Conservation (phyloP, 345 rosid species). For the Mallotus nudiflorus region DNA sequence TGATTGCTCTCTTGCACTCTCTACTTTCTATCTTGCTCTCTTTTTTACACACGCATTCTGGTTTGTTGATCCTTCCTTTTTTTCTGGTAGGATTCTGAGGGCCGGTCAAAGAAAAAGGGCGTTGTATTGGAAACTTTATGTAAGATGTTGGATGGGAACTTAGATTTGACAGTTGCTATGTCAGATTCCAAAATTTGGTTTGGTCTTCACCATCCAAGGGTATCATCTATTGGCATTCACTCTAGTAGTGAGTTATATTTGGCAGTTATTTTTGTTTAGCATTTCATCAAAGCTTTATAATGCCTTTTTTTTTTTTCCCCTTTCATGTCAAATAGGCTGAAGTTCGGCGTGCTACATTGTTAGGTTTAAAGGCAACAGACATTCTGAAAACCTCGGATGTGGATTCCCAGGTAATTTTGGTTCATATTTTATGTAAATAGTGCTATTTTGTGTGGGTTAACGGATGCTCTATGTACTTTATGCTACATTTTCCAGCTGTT, state of each 20-base stretch:
- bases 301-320: too few relatives aligned
- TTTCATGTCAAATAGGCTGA: conserved; percentile 56
- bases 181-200: conserved; percentile 84
- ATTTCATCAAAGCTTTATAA: conserved; percentile 15
- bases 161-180: conserved; percentile 42
- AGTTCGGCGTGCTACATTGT: conserved; percentile 67
- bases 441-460: background rate
- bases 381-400: conserved; percentile 42
- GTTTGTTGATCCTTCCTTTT: conserved; percentile 2
- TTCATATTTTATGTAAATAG: background rate
- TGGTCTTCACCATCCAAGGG: conserved; percentile 87
- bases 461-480: background rate
- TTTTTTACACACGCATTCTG: background rate
- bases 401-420: conserved; percentile 60
- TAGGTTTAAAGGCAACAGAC: conserved; percentile 50
- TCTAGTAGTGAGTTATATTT: conserved; percentile 6
- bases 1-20: background rate
- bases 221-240: conserved; percentile 26
- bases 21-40: conserved; percentile 7
- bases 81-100: conserved; percentile 47
- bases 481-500: background rate
- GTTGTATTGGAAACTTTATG: conserved; percentile 51
- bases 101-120: conserved; percentile 51
- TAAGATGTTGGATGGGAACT: conserved; percentile 57
- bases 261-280: conserved; percentile 10